phyloP scores from a whole-genome alignment of 2,329 filamentous ascomycete genomes.

The Pseudogymnoascus sp. region DNA sequence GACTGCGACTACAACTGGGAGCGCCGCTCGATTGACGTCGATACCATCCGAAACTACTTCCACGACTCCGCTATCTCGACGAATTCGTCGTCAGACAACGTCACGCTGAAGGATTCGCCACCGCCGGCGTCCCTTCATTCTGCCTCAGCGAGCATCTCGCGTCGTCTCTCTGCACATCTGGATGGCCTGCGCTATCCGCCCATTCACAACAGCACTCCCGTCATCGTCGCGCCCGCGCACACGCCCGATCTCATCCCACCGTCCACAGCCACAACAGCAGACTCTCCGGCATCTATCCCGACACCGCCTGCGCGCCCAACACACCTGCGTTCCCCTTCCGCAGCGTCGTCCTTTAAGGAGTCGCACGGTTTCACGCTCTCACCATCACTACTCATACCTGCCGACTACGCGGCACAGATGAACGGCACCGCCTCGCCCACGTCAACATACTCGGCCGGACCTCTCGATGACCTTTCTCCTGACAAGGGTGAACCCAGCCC shows the following conservation, averaged over 20 bases:
- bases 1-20: conserved; percentile 62
- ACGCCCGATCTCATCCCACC: conserved; percentile 27
- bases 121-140: not conserved
- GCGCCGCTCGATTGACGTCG: conserved; percentile 43
- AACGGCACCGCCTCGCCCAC: not conserved
- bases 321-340: conserved; percentile 29
- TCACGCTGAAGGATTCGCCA: not conserved
- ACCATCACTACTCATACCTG: conserved; percentile 54
- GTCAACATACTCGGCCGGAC: not conserved
- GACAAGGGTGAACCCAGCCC: not conserved
- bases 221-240: conserved; percentile 23
- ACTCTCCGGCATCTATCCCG: not conserved
- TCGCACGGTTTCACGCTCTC: conserved; percentile 52
- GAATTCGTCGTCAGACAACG: not conserved
- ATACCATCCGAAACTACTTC: conserved; percentile 18
- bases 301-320: conserved; percentile 17
- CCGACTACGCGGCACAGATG: conserved; percentile 50
- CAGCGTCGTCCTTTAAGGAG: conserved; percentile 49
- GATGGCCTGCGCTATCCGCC: not conserved
- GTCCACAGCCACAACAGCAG: conserved; percentile 17
- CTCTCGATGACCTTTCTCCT: not conserved
- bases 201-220: conserved; percentile 26
- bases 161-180: not conserved
- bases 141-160: not conserved
- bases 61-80: not conserved